These are phyloP conservation scores for Rhodotorula diobovata DNA, from an alignment of 768 basidiomycete species.

Conservation along the genomic window DNA sequence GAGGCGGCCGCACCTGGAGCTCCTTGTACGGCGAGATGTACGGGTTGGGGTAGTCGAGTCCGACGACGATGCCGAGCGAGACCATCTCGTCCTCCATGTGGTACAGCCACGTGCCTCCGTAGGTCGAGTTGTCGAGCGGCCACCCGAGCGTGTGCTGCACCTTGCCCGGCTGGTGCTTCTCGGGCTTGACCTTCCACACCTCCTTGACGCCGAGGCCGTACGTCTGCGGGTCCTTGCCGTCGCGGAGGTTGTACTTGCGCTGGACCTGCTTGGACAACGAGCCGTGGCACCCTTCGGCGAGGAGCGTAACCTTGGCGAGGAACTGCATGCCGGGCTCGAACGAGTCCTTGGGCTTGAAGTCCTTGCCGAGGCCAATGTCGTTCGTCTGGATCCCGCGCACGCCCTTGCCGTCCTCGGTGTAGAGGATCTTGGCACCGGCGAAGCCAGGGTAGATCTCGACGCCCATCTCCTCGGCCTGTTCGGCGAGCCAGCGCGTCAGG, in stretches of 20 bases:
- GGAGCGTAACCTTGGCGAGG: slow-evolving; percentile 79
- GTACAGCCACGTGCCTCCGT: slow-evolving; percentile 91
- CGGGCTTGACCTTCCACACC: slow-evolving; percentile 80
- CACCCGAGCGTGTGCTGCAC: slow-evolving; percentile 93
- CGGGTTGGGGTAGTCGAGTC: slow-evolving; percentile 90
- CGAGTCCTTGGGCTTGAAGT: slow-evolving; percentile 68
- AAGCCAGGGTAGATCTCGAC: slow-evolving; percentile 98
- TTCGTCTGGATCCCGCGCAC: slow-evolving; percentile 83
- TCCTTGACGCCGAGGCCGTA: slow-evolving; percentile 96
- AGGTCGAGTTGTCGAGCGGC: slow-evolving; percentile 73
- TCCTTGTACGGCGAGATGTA: slow-evolving; percentile 87
- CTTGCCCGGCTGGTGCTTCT: slow-evolving; percentile 65
- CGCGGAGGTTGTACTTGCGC: slow-evolving; percentile 65
- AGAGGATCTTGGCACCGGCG: slow-evolving; percentile 78
- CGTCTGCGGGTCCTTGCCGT: slow-evolving; percentile 76
- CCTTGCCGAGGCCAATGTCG: slow-evolving; percentile 82
- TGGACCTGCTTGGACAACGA: slow-evolving; percentile 76
- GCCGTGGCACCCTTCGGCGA: slow-evolving; percentile 94
- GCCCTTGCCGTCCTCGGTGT: slow-evolving; percentile 59
- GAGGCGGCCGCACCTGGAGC: slow-evolving; percentile 64
- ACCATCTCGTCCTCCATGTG: slow-evolving; percentile 92
- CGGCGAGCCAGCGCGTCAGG: slow-evolving; percentile 82
- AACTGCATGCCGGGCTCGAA: slow-evolving; percentile 98
- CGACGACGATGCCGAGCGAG: slow-evolving; percentile 83
- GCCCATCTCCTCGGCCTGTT: slow-evolving; percentile 76